Base-by-base conservation (phyloP, 352 stramenopile species). In the Phytophthora kernoviae region DNA sequence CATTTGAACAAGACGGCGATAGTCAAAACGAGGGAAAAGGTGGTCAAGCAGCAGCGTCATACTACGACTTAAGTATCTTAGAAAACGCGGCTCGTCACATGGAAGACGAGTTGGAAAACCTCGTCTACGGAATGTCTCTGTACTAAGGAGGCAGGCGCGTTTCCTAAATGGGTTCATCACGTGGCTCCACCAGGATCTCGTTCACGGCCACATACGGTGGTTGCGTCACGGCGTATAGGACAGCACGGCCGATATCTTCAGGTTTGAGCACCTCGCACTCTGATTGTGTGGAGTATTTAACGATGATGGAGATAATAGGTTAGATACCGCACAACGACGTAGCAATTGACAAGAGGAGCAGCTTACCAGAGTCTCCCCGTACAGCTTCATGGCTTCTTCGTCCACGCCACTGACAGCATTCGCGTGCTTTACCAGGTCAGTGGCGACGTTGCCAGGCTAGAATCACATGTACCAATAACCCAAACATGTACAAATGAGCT, bases 401-500 rank as follows among this genome's bases (percentile, higher is more conserved):
- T 98, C 90, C 18, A 87, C 76, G 12, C 79, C 72, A 22, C 71
- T 87, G 30, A 68, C 70, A 43, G 66, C 69, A 46, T 87, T 95
- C 24, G 88, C 94, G 52, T 93, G 82, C 64, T 87, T 81, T 39
- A 97, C 79, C 15, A 98, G 75, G 41, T 97, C 87, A n/a, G 91
- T 98, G 14, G 78, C 84, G 18, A 96, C 90, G 60, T 98, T 96
- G 21, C 91, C 93, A 57, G 91, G 93, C 77, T 96, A 44, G 34
- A 58, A 43, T 45, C 17, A 45, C 17, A 41, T 27, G 27, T 34
- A 21, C n/a, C 52, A 65, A 43, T 33, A 41, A 51, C 37, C 8
- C 21, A n/a, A 14, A 15, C 33, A 20, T 33, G 39, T 39, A 46
- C 11, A 37, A 49, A 37, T 55, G 42, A 36, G 22, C 34, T 18